phyloP scores from a whole-genome alignment of 2,329 filamentous ascomycete genomes.

The Apiospora kogelbergensis region DNA sequence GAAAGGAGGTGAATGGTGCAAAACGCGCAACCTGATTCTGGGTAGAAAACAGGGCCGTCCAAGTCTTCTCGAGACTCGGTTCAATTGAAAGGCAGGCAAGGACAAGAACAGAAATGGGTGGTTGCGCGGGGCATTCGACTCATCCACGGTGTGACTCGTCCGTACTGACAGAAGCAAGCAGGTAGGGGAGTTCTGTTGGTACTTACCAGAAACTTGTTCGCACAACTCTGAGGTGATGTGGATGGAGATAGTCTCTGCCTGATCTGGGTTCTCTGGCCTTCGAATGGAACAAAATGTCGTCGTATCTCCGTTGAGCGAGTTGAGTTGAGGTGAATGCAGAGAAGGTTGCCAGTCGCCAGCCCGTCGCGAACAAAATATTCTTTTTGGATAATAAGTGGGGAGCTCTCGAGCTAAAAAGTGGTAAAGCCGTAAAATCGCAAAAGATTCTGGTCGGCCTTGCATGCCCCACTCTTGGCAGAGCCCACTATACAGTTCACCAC shows the following conservation, averaged over 20 bases:
- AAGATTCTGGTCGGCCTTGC: constrained; percentile 4
- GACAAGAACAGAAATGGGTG: neutral
- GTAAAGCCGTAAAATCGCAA: neutral
- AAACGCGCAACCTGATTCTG: neutral
- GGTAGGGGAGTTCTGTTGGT: neutral
- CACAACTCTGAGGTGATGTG: neutral
- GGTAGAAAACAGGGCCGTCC: neutral
- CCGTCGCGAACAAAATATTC: constrained; percentile 6
- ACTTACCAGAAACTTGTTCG: neutral
- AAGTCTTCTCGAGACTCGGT: neutral
- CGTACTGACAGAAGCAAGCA: neutral
- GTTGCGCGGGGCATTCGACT: constrained; percentile 4
- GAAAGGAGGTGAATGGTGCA: neutral
- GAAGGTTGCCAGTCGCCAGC: neutral
- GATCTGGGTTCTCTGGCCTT: neutral
- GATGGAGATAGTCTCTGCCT: neutral
- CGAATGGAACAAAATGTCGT: neutral
- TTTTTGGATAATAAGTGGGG: constrained; percentile 1
- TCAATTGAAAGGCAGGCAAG: neutral
- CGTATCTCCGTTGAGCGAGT: neutral
- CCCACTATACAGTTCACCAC: neutral
- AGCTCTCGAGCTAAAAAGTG: neutral
- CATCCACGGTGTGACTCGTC: neutral
- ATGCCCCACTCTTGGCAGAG: neutral
- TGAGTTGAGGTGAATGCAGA: neutral